These are phyloP conservation scores for Pseudonectria foliicola DNA, from an alignment of 2,329 filamentous ascomycete genomes.

Conservation along the genomic window DNA sequence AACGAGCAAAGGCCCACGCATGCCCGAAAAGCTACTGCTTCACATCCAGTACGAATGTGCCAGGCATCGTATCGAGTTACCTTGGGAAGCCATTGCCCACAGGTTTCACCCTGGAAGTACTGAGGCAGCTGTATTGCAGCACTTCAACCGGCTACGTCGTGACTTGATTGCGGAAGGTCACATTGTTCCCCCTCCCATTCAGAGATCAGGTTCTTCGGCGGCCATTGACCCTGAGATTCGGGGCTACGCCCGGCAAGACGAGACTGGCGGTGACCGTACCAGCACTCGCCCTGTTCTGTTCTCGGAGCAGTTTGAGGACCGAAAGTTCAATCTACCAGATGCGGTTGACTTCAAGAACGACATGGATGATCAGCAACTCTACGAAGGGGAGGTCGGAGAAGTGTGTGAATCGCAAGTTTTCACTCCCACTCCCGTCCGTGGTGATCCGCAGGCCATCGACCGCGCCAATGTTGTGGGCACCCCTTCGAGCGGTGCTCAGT, in stretches of 20 bases:
- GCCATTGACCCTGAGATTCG: conserved; percentile 22
- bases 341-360: background rate
- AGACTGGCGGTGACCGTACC: conserved; percentile 16
- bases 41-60: conserved; percentile 33
- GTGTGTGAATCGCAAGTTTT: background rate
- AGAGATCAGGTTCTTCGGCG: conserved; percentile 17
- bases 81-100: conserved; percentile 35
- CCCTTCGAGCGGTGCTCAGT: too few species aligned
- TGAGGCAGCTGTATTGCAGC: conserved; percentile 31
- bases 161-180: conserved; percentile 33
- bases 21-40: conserved; percentile 38
- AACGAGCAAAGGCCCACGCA: conserved; percentile 32
- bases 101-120: conserved; percentile 35
- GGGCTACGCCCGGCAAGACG: conserved; percentile 25
- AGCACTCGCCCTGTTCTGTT: conserved; percentile 25
- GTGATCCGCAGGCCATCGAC: too few species aligned
- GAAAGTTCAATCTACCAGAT: conserved; percentile 25
- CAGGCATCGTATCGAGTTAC: conserved; percentile 25
- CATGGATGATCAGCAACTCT: background rate
- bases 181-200: conserved; percentile 30
- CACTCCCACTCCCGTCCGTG: background rate
- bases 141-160: conserved; percentile 28
- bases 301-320: conserved; percentile 26
- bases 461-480: too few species aligned
- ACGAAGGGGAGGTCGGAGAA: background rate